phyloP scores from a whole-genome alignment of 1,139 yeast species.

The Meyerozyma elateridarum region DNA sequence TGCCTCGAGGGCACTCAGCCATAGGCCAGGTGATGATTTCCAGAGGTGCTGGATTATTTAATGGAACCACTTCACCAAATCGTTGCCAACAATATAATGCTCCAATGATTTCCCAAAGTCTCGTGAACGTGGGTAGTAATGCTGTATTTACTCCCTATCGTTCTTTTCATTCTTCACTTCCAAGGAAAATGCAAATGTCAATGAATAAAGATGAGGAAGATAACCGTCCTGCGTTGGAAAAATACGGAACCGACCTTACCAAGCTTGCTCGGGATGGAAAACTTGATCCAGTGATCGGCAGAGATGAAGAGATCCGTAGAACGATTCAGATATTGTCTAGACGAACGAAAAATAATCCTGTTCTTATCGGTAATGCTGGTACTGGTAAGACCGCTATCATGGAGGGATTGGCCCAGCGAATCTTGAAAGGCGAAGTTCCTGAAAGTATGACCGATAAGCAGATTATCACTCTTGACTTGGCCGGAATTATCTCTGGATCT shows the following conservation, averaged over 20 bases:
- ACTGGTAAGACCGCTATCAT: slow-evolving; percentile 96
- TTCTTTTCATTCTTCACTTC: slow-evolving; percentile 17
- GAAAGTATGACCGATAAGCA: slow-evolving; percentile 85
- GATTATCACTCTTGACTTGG: slow-evolving; percentile 79
- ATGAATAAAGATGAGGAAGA: slow-evolving; percentile 45
- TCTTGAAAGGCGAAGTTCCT: slow-evolving; percentile 88
- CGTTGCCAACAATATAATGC: too few relatives aligned
- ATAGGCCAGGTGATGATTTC: too few relatives aligned
- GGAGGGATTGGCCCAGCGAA: slow-evolving; percentile 94
- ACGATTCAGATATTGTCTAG: slow-evolving; percentile 89
- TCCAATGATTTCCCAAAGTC: too few relatives aligned
- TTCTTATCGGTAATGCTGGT: slow-evolving; percentile 92
- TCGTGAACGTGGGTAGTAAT: too few relatives aligned
- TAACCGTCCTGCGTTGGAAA: slow-evolving; percentile 74
- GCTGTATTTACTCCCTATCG: not conserved
- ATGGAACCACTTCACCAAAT: too few relatives aligned
- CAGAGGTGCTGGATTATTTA: too few relatives aligned
- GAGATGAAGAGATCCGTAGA: slow-evolving; percentile 91
- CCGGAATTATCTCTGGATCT: slow-evolving; percentile 89
- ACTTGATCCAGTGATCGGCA: slow-evolving; percentile 92
- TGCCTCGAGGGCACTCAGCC: too few relatives aligned
- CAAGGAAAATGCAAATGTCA: slow-evolving; percentile 30
- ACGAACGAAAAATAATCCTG: slow-evolving; percentile 92
- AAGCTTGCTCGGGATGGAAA: slow-evolving; percentile 85
- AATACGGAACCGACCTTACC: slow-evolving; percentile 84